Percentiles rank a stretch among this genome's conserved stretches.
These are phyloP conservation scores for Keithomyces neogunnii DNA, from an alignment of 2,329 filamentous ascomycete species.

Conservation along the genomic window DNA sequence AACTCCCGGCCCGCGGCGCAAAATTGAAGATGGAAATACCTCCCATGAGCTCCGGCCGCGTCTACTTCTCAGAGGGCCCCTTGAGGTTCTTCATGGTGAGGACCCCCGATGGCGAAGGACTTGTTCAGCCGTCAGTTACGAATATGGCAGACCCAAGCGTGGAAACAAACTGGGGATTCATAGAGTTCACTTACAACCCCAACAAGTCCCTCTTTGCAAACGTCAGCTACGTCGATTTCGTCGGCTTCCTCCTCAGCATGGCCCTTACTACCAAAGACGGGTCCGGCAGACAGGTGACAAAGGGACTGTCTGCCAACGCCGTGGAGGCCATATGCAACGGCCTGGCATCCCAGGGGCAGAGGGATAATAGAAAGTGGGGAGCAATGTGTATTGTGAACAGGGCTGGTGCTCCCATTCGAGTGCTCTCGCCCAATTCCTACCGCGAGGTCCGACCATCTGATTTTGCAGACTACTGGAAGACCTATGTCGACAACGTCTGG, in stretches of 20 bases:
- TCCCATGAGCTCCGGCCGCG: conserved; percentile 30
- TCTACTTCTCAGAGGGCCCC: conserved; percentile 36
- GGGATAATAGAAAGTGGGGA: conserved; percentile 35
- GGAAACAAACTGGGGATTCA: conserved; percentile 38
- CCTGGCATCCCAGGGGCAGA: conserved; percentile 25
- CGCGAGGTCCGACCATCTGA: conserved; percentile 22
- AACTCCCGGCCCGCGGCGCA: conserved; percentile 27
- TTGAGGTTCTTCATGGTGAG: conserved; percentile 34
- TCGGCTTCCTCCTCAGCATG: conserved; percentile 43
- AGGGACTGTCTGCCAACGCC: conserved; percentile 28
- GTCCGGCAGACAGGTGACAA: conserved; percentile 27
- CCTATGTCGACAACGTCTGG: conserved; percentile 40
- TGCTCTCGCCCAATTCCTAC: conserved; percentile 36
- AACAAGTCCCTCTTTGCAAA: conserved; percentile 34
- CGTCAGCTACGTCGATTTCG: conserved; percentile 43
- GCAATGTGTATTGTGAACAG: conserved; percentile 32
- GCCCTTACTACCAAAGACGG: conserved; percentile 25
- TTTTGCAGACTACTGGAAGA: conserved; percentile 33
- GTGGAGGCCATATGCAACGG: conserved; percentile 32
- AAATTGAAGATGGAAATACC: conserved; percentile 31
- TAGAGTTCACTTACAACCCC: conserved; percentile 37
- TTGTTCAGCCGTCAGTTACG: conserved; percentile 40
- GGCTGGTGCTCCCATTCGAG: conserved; percentile 30
- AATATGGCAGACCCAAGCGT: conserved; percentile 35
- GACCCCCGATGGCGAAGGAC: conserved; percentile 19